Percentiles rank a stretch among this genome's conserved stretches.
Conservation (phyloP, 1,139 yeast genomes). For the Komagataea norvegica region DNA sequence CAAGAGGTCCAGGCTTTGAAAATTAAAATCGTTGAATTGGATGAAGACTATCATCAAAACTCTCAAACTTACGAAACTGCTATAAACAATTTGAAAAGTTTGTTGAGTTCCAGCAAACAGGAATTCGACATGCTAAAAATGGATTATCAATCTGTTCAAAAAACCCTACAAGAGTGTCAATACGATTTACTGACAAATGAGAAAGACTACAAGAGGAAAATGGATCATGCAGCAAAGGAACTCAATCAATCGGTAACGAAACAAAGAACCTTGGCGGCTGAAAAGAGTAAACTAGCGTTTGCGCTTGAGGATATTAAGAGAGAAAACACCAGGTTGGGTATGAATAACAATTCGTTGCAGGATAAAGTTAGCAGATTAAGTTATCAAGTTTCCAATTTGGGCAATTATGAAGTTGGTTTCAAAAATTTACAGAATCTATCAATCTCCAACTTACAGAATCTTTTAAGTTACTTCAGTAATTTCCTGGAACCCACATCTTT, state of each 20-base stretch:
- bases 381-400: conserved; percentile 22
- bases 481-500: conserved; percentile 57
- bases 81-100: conserved; percentile 34
- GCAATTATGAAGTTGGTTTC: conserved; percentile 36
- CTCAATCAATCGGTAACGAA: conserved; percentile 43
- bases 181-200: conserved; percentile 21
- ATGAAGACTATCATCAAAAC: conserved; percentile 15
- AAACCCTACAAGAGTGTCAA: conserved; percentile 26
- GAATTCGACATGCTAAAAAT: conserved; percentile 31
- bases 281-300: conserved; percentile 42
- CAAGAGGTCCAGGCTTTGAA: conserved; percentile 24
- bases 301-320: conserved; percentile 37
- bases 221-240: conserved; percentile 36
- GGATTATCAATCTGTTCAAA: conserved; percentile 31
- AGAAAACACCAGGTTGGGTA: conserved; percentile 36
- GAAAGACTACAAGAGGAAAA: conserved; percentile 25
- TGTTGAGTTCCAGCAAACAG: conserved; percentile 27
- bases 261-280: conserved; percentile 45
- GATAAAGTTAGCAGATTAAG: conserved; percentile 30
- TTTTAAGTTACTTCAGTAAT: conserved; percentile 44
- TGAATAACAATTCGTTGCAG: conserved; percentile 33
- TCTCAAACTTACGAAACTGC: conserved; percentile 22
- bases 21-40: conserved; percentile 15
- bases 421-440: conserved; percentile 38
- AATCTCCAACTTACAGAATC: conserved; percentile 39